phyloP scores from a whole-genome alignment of 192 early-diverging fungal species.

The Coemansia sp. region DNA sequence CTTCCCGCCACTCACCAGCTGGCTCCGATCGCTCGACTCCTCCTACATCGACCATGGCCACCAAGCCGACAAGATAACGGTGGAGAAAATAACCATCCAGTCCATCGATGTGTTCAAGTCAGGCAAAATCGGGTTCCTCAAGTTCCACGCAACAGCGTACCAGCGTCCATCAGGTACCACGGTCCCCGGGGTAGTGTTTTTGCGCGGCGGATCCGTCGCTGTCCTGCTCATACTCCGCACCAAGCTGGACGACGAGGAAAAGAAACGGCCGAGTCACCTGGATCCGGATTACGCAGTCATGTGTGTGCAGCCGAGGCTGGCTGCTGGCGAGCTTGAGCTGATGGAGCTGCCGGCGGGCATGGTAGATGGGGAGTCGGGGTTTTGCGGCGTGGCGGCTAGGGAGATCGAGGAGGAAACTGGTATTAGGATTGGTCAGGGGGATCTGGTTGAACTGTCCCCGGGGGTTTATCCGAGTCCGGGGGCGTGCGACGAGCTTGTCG shows the following conservation, averaged over 20 bases:
- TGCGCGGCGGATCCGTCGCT: constrained; percentile 74
- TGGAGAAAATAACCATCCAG: constrained; percentile 61
- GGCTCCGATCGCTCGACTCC: constrained; percentile 27
- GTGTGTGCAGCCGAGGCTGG: constrained; percentile 70
- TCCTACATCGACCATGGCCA: not conserved
- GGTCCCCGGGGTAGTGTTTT: constrained; percentile 75
- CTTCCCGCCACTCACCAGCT: constrained; percentile 33
- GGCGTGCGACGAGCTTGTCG: constrained; percentile 76
- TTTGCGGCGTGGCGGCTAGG: constrained; percentile 71
- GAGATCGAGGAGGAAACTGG: constrained; percentile 85
- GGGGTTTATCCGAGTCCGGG: constrained; percentile 74
- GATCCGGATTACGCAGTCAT: constrained; percentile 60
- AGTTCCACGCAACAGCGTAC: constrained; percentile 60
- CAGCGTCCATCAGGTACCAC: constrained; percentile 49
- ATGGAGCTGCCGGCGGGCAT: constrained; percentile 84
- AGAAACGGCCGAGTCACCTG: constrained; percentile 18
- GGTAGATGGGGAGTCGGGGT: constrained; percentile 66
- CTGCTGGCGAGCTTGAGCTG: constrained; percentile 60
- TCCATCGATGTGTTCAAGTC: constrained; percentile 70
- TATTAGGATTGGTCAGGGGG: constrained; percentile 57
- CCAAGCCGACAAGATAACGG: constrained; percentile 32
- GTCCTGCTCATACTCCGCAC: constrained; percentile 64
- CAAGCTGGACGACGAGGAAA: not conserved
- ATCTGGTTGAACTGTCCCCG: constrained; percentile 65
- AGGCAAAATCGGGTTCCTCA: constrained; percentile 69